Evolutionary conservation across 345 rosid genomes (phyloP), one percentile per base, ranked within the genome.

Genomic region (Microcos paniculata): DNA sequence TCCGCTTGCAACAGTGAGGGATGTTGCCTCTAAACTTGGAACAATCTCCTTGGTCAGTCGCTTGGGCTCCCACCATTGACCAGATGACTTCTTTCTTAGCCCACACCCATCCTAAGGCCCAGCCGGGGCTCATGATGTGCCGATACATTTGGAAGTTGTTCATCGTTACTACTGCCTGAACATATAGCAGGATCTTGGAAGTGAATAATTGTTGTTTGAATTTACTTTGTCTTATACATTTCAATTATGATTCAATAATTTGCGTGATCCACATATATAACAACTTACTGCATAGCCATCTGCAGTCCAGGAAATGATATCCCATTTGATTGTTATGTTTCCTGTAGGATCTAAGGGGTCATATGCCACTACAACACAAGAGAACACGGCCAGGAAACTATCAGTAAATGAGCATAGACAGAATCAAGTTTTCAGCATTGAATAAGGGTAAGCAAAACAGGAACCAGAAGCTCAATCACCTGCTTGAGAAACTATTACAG

Each of bases 61-160:
- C 69, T 74, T 86, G 85, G 4, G 86, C 89, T 45, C 89, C 91
- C 9, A 66, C 76, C 83, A 86, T 80, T 38, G 83, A 70, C 91
- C 88, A 84, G 58, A 88, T 86, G 16, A 84, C 74, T 59, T 86
- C 91, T 77, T 78, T 84, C 84, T 84, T 83, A 2, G 79, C 77
- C 91, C 86, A 88, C 16, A 75, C 77, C 91, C 91, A 88, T 4
- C 89, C 85, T 42, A 86, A 15, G 21, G 78, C 83, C 89, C 91
- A 88, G 0, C 91, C 88, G 0, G 89, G 91, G 66, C 64, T 78
- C 81, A 70, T 72, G 28, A 88, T 78, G 82, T 86, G 88, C 83
- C 89, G 72, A 73, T 77, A 88, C 72, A 79, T 78, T 73, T 86
- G 89, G 81, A 78, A 86, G 79, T 88, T 88, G 79, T 59, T 74